A percentile compares a stretch with the other conserved stretches of the same genome.
Conservation (phyloP, 139 green algal species). For the Tetraselmis chui region DNA sequence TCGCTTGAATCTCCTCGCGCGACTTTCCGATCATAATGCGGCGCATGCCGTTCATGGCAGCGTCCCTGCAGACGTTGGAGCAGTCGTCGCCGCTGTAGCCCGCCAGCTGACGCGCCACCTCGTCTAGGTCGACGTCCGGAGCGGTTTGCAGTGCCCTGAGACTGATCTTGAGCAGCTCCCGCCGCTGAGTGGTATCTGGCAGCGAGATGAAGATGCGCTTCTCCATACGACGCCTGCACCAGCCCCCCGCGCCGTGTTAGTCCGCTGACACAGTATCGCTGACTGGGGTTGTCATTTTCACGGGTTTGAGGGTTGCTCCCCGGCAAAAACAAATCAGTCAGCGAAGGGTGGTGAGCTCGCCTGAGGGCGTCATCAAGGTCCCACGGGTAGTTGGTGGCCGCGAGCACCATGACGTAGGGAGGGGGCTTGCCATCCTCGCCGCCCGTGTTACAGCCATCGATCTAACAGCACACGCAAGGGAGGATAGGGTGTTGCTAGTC, state of each 20-base stretch:
- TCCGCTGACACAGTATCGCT: background rate
- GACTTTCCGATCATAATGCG: constrained; percentile 69
- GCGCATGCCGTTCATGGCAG: constrained; percentile 85
- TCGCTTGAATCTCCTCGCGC: constrained; percentile 54
- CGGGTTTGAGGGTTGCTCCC: too few species aligned
- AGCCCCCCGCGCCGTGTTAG: background rate
- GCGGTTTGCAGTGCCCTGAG: constrained; percentile 37
- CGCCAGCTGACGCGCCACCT: constrained; percentile 49
- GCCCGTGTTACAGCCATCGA: constrained; percentile 7
- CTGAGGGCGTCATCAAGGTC: constrained; percentile 90
- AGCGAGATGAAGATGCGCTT: constrained; percentile 93
- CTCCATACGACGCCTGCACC: constrained; percentile 62
- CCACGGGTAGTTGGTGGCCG: constrained; percentile 94
- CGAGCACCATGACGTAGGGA: constrained; percentile 87
- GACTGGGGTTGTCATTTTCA: too few species aligned
- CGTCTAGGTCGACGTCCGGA: constrained; percentile 46
- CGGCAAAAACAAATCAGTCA: background rate
- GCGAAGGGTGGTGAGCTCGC: background rate
- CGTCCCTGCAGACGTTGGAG: constrained; percentile 85
- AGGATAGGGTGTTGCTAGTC: background rate
- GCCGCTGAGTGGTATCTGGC: constrained; percentile 17
- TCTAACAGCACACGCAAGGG: constrained; percentile 37
- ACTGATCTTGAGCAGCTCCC: constrained; percentile 78
- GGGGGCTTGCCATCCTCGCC: constrained; percentile 7
- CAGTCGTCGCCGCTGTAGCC: constrained; percentile 88